Evolutionary conservation across 768 basidiomycete species (phyloP), one percentile per base, ranked within the genome.

Genomic region (Lyophyllum atratum): DNA sequence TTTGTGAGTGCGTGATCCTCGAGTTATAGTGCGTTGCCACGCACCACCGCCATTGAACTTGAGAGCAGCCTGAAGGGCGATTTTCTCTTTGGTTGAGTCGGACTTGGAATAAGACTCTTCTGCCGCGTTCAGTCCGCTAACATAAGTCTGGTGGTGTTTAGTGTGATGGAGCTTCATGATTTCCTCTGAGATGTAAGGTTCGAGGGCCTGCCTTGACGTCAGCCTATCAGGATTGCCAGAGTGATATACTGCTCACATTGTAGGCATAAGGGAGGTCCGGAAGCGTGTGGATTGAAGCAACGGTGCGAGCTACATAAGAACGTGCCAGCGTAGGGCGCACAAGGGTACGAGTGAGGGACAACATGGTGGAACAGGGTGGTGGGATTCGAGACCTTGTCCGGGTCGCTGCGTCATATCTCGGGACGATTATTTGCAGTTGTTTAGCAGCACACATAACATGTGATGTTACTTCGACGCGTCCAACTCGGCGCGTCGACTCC

Each of bases 31-130:
- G n/a, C n/a, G n/a, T n/a, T n/a, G 42, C 40, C 44, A 64, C 79
- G 15, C 50, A 85, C 93, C 93, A 67, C 95, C 95, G n/a, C 95
- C 95, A 72, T 97, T 96, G 76, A 98, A 99, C 76, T 94, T 98
- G 69, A 99, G 78, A 9, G 96, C 95, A 15, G 89, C 76, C 72
- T 98, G 96, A 17, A 98, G 83, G 3, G 82, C 82, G 71, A 99
- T 96, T 60, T 81, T 77, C 64, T 89, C 87, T 69, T 87, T 87
- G 52, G 85, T 80, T 34, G 89, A 84, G 17, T 78, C 68, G 3
- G 86, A 70, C 59, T 85, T 85, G 26, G 81, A 76, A 68, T 92
- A 93, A n/a, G 85, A 74, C 64, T 92, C 89, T 69, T 96, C 93
- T 2, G 96, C 95, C 5, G 92, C 84, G 73, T 99, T 99, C 56